Conservation (phyloP, 2,329 filamentous ascomycete genomes). For the Macrophomina tecta region DNA sequence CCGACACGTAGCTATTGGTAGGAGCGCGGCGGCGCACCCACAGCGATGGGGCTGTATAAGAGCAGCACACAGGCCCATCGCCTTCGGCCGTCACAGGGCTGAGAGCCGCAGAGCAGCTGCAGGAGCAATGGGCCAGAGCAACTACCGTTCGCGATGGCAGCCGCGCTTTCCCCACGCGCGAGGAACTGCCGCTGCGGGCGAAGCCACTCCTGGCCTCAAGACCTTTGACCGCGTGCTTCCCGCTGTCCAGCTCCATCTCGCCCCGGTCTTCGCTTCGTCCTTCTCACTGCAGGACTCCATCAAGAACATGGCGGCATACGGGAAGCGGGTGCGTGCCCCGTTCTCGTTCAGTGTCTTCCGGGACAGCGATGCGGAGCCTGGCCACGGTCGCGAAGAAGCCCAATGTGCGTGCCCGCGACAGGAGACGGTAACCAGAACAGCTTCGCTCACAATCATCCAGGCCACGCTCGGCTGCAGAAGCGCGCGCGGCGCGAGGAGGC, state of each 20-base stretch:
- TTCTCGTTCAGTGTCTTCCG: constrained; percentile 19
- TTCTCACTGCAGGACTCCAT: constrained; percentile 1
- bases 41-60: constrained; percentile 23
- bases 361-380: background rate
- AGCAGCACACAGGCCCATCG: constrained; percentile 7
- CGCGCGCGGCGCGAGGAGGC: constrained; percentile 1
- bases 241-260: constrained; percentile 15
- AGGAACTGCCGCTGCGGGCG: background rate
- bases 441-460: constrained; percentile 6
- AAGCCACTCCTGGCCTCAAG: constrained; percentile 1
- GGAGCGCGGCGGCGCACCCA: constrained; percentile 12
- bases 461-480: constrained; percentile 8
- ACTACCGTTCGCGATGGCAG: constrained; percentile 11
- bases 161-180: constrained; percentile 12
- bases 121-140: constrained; percentile 20
- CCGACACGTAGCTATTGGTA: constrained; percentile 27
- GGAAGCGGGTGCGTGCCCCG: constrained; percentile 8
- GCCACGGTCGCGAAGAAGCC: background rate
- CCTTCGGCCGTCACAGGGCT: constrained; percentile 9
- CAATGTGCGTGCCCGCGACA: constrained; percentile 11
- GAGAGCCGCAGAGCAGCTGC: background rate
- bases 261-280: constrained; percentile 11
- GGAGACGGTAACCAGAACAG: background rate
- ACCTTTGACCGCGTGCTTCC: constrained; percentile 17
- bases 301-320: constrained; percentile 14